Evolutionary conservation across 768 basidiomycete genomes (phyloP).

Genomic region (Kwoniella dejecticola): DNA sequence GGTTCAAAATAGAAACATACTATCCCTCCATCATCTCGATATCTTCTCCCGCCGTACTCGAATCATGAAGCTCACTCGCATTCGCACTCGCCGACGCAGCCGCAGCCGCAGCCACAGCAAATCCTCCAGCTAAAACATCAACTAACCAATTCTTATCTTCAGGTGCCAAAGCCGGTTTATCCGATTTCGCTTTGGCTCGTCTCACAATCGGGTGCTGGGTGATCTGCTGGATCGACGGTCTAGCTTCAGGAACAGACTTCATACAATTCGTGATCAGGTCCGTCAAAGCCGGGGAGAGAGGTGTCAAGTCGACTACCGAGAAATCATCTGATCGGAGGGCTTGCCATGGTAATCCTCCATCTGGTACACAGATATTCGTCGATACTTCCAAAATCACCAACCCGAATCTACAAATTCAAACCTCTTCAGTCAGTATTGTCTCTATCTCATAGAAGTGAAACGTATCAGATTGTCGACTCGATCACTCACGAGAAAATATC

Average conservation of each 20-base stretch:
- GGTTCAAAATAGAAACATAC: no score
- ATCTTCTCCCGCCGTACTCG: slow-evolving; percentile 4
- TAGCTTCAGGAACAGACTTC: slow-evolving; percentile 36
- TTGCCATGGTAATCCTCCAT: slow-evolving; percentile 93
- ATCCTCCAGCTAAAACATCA: slow-evolving; percentile 42
- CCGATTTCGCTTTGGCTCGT: slow-evolving; percentile 36
- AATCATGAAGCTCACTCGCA: no score
- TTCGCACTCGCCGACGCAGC: no score
- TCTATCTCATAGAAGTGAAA: no score
- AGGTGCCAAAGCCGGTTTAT: slow-evolving; percentile 48
- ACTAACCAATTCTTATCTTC: slow-evolving; percentile 49
- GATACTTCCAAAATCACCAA: slow-evolving; percentile 95
- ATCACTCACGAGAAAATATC: slow-evolving; percentile 93
- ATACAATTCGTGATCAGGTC: slow-evolving; percentile 53
- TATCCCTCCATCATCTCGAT: slow-evolving; percentile 18
- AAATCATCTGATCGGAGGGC: slow-evolving; percentile 88
- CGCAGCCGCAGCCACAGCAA: background rate
- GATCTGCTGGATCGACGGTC: slow-evolving; percentile 41
- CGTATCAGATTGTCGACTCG: no score
- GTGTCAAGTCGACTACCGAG: slow-evolving; percentile 59
- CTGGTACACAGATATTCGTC: slow-evolving; percentile 93
- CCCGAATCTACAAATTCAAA: slow-evolving; percentile 70
- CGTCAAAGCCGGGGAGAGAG: slow-evolving; percentile 49
- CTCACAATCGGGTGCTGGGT: slow-evolving; percentile 47
- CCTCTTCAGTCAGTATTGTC: slow-evolving; percentile 25